A percentile compares a stretch with the other conserved stretches of the same genome.
Evolutionary conservation across 1,284 basidiomycete genomes (phyloP).

Genomic region (Microstroma glucosiphilum): DNA sequence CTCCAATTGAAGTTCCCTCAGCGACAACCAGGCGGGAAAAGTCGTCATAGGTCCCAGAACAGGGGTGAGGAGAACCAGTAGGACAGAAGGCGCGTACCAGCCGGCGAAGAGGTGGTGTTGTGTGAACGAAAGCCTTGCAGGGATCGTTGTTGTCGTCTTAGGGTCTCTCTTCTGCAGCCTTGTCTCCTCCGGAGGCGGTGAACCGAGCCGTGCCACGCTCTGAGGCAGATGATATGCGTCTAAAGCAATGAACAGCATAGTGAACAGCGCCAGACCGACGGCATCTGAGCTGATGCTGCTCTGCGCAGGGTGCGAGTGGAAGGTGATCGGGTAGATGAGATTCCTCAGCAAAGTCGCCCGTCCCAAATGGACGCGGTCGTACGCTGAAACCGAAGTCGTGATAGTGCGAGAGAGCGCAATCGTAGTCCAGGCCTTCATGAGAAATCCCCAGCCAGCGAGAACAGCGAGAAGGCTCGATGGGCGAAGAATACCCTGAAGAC

Average conservation of each 20-base stretch:
- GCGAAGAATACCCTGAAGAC: neutral
- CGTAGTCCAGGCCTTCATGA: neutral
- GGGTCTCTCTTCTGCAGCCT: neutral
- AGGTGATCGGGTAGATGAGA: slow-evolving; percentile 2
- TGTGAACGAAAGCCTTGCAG: no score
- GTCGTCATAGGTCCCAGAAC: neutral
- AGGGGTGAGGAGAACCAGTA: neutral
- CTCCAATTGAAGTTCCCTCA: neutral
- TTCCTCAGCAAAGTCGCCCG: neutral
- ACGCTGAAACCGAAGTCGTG: neutral
- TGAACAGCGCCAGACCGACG: slow-evolving; percentile 9
- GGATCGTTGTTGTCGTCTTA: no score
- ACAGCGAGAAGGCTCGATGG: neutral
- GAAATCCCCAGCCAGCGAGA: neutral
- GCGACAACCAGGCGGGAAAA: neutral
- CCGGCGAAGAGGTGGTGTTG: no score
- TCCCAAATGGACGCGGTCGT: neutral
- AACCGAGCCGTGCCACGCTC: neutral
- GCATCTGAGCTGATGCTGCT: slow-evolving; percentile 13
- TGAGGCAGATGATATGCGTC: neutral
- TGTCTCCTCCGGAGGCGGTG: neutral
- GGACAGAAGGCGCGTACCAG: neutral
- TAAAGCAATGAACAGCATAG: neutral
- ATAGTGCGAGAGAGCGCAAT: neutral
- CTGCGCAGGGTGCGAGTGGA: slow-evolving; percentile 15